Evolutionary conservation across 2,329 filamentous ascomycete genomes (phyloP).

Genomic region (Fusarium metavorans): DNA sequence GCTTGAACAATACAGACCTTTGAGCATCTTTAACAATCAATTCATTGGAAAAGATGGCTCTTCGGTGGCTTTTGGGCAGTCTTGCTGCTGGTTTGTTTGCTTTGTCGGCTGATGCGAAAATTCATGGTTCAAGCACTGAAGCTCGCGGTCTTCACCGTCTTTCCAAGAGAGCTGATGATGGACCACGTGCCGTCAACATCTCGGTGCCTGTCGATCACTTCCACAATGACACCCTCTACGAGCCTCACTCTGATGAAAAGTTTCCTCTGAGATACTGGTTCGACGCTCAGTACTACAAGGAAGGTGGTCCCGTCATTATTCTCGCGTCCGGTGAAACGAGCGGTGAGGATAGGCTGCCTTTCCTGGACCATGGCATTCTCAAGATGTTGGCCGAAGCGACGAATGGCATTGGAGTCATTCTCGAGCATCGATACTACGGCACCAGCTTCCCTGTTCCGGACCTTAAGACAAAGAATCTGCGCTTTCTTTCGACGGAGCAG

Average conservation of each 20-base stretch:
- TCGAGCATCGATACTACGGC: slow-evolving; percentile 92
- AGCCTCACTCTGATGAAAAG: slow-evolving; percentile 76
- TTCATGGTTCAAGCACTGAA: background rate
- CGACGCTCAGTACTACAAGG: slow-evolving; percentile 79
- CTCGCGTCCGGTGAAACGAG: slow-evolving; percentile 78
- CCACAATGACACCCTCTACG: slow-evolving; percentile 82
- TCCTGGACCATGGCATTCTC: slow-evolving; percentile 82
- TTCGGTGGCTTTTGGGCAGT: slow-evolving; percentile 23
- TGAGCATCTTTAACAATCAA: slow-evolving; percentile 3
- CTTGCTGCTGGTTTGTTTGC: slow-evolving; percentile 10
- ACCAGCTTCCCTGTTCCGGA: slow-evolving; percentile 76
- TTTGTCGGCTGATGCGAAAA: background rate
- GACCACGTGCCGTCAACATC: slow-evolving; percentile 43
- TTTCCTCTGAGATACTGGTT: slow-evolving; percentile 88
- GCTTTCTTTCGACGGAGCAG: slow-evolving; percentile 87
- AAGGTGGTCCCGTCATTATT: slow-evolving; percentile 84
- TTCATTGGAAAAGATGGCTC: slow-evolving; percentile 13
- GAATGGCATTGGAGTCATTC: slow-evolving; percentile 79
- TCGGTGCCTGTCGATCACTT: slow-evolving; percentile 80
- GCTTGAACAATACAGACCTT: background rate
- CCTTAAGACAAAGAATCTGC: slow-evolving; percentile 75
- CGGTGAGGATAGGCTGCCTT: slow-evolving; percentile 73
- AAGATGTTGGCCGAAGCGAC: slow-evolving; percentile 77
- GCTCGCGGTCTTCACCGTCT: background rate
- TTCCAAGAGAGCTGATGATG: background rate